A percentile compares a stretch with the other conserved stretches of the same genome.
phyloP scores from a whole-genome alignment of 2,329 filamentous ascomycete species.

The Coniochaeta prunicola region DNA sequence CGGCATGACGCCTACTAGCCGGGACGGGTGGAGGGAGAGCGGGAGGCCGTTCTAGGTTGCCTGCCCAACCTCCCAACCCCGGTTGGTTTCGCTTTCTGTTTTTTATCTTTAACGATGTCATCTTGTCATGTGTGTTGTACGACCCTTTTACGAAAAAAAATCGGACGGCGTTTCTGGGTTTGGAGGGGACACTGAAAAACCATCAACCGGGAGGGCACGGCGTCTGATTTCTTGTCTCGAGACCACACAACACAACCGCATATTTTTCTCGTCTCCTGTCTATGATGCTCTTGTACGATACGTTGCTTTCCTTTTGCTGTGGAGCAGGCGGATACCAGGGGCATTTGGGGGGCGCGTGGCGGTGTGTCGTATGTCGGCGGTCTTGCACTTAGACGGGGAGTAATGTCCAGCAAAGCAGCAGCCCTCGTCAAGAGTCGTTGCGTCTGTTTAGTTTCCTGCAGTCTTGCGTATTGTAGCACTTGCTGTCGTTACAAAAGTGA shows the following conservation, averaged over 20 bases:
- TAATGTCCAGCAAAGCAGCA: not conserved
- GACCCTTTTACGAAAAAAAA: not conserved
- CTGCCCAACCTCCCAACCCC: not conserved
- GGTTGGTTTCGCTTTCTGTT: not conserved
- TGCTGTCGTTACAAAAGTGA: not conserved
- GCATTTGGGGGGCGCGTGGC: too few species aligned
- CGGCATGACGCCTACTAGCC: conserved; percentile 13
- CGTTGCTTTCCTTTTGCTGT: not conserved
- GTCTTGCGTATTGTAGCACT: not conserved
- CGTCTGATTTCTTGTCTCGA: not conserved
- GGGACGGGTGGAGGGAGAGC: conserved; percentile 11
- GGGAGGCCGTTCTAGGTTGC: conserved; percentile 13
- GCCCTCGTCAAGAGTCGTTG: not conserved
- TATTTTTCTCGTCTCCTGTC: not conserved
- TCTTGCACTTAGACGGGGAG: not conserved
- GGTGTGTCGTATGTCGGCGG: not conserved
- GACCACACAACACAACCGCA: not conserved
- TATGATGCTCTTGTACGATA: not conserved
- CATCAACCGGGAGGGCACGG: not conserved
- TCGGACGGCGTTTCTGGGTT: not conserved
- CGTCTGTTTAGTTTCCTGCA: not conserved
- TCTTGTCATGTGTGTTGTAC: not conserved
- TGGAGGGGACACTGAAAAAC: not conserved
- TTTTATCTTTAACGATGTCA: too few species aligned
- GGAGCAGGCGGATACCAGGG: not conserved